Base-by-base conservation (phyloP, 2,329 filamentous ascomycete genomes). In the Trichoderma pleuroti region DNA sequence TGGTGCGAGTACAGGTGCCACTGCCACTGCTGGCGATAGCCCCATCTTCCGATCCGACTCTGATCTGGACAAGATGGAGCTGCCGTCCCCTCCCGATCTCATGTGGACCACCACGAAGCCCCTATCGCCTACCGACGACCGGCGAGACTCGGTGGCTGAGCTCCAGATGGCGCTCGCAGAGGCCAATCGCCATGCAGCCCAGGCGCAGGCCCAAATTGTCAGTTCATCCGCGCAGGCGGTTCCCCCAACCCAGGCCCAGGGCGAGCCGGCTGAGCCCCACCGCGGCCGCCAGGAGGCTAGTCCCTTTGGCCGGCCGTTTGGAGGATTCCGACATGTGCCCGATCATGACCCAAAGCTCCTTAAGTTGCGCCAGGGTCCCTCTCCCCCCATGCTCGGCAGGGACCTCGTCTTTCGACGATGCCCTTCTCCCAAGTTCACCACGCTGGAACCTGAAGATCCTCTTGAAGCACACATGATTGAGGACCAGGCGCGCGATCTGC, bases 371-470 rank as follows among this genome's bases (percentile, higher is more conserved):
- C 81, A 86, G 74, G 84, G 83, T 26, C 83, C 86, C 75, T 90
- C 89, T 72, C 95, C 95, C 52, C 95, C 95, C 11, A 97, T 98
- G 94, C 88, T 97, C 12, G 95, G 95, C 70, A 83, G 85, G 70
- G 92, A 97, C 74, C 87, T 98, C 68, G 84, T 86, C 30, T 97
- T 98, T 78, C 92, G 93, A 39, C 88, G 87, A 78, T 97, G 93
- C 78, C 86, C 87, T 11, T 97, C 94, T 30, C 95, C 95, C 7
- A 91, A 95, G 79, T 88, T 90, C 68, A 97, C 94, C 18, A 90
- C 93, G 76, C 91, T 97, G 76, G 93, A 97, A 77, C 90, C 92
- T 1, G 91, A 92, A 70, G 92, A 93, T 77, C 87, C 83, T 74
- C 88, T 86, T 80, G 80, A 85, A 79, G 81, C 83, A 60, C 78